A percentile compares a stretch with the other conserved stretches of the same genome.
Conservation (phyloP, 2,329 filamentous ascomycete species). For the Tolypocladium nubicola region DNA sequence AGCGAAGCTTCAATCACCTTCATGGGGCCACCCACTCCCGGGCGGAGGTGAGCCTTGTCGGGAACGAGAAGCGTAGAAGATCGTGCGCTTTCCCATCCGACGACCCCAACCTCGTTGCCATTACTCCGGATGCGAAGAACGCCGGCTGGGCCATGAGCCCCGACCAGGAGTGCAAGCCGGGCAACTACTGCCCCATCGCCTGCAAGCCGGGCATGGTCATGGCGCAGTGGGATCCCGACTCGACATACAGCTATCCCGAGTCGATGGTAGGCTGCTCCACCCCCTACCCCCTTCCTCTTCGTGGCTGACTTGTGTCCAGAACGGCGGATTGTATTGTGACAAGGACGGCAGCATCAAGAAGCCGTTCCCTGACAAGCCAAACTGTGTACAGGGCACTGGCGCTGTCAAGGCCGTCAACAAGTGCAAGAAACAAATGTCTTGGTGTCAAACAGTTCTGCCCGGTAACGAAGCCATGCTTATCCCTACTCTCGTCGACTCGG, state of each 20-base stretch:
- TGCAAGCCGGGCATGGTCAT: slow-evolving; percentile 68
- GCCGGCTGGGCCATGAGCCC: slow-evolving; percentile 74
- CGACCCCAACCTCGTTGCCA: slow-evolving; percentile 53
- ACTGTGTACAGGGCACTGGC: slow-evolving; percentile 61
- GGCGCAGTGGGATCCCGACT: slow-evolving; percentile 66
- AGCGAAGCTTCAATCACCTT: slow-evolving; percentile 24
- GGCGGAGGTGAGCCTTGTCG: slow-evolving; percentile 18
- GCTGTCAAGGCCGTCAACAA: slow-evolving; percentile 57
- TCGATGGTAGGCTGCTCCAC: slow-evolving; percentile 53
- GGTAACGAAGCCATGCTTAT: slow-evolving; percentile 78
- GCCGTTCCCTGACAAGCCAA: slow-evolving; percentile 56
- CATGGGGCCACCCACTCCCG: slow-evolving; percentile 11
- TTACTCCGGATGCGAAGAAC: slow-evolving; percentile 55
- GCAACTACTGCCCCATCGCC: slow-evolving; percentile 65
- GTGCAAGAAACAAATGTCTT: slow-evolving; percentile 50
- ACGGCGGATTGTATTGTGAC: slow-evolving; percentile 66
- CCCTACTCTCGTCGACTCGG: slow-evolving; percentile 53
- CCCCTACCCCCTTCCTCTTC: neutral
- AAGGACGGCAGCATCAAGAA: slow-evolving; percentile 53
- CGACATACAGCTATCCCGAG: slow-evolving; percentile 56
- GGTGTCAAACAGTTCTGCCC: slow-evolving; percentile 71
- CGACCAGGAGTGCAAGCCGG: slow-evolving; percentile 56
- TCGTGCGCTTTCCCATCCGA: slow-evolving; percentile 53
- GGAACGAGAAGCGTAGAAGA: slow-evolving; percentile 44
- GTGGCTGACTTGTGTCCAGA: slow-evolving; percentile 29